Evolutionary conservation across 441 rosid species (phyloP), one percentile per base, ranked within the genome.

Genomic region (Adansonia rubrostipa): DNA sequence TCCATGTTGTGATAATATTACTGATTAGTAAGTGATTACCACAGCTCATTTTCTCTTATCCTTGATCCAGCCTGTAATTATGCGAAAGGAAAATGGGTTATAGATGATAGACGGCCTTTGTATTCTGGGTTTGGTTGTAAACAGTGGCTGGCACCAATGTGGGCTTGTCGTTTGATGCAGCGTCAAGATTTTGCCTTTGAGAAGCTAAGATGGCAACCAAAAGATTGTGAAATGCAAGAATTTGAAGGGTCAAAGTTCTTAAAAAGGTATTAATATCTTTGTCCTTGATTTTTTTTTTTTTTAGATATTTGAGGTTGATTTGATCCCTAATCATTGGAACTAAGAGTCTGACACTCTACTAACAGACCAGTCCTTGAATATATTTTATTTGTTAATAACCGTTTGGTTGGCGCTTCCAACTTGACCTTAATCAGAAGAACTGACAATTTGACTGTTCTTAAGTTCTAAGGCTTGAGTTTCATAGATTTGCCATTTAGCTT

Each of bases 141-240:
- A 84, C 92, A 86, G 67, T 94, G 99, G 99, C 90, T 94, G 78
- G 91, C 98, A 54, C 77, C 75, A 36, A 93, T 92, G 98, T 96
- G 99, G 97, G 94, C 98, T 24, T 96, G 97, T 82, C 89, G 92
- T 77, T 81, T 90, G 89, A 95, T 90, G 87, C 97, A 92, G 80
- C 93, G 97, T 62, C 88, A 86, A 77, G 96, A 96, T 84, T 96
- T 96, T 84, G 85, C 91, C 68, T 91, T 87, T 67, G 99, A 96
- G 86, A 91, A 80, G 54, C 79, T 92, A 69, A 84, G 91, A 65
- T 93, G 99, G 99, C 95, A 89, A 75, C 97, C 99, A 22, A 91
- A 88, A 84, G 82, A 85, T 80, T 96, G 98, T 85, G 79, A 87
- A 82, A 86, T 96, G 92, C 97, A 89, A 84, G 94, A 86, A 54